Conservation (phyloP, 176 grass and related monocot species). For the Ensete glaucum region DNA sequence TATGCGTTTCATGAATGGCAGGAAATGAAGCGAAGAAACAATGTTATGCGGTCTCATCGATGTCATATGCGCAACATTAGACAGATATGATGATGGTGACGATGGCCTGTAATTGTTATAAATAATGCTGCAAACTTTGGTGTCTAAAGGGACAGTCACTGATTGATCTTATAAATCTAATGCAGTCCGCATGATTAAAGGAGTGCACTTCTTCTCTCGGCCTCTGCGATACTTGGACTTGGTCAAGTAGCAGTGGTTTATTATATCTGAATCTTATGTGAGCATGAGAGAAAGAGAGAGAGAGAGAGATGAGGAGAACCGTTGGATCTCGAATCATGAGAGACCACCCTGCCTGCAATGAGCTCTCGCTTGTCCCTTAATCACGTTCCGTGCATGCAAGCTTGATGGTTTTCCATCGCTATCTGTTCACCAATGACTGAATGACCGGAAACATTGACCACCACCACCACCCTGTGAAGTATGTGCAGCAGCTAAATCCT, state of each 20-base stretch:
- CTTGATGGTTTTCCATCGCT: neutral
- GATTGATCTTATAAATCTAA: conserved; percentile 6
- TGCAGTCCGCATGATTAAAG: neutral
- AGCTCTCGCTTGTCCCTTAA: neutral
- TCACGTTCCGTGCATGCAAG: conserved; percentile 6
- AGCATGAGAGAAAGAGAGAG: neutral
- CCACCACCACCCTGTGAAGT: neutral
- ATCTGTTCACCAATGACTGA: neutral
- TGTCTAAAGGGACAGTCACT: neutral
- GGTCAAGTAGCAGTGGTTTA: too few relatives aligned
- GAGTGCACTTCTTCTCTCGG: neutral
- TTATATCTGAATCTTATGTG: neutral
- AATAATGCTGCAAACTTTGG: neutral
- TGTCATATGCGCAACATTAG: neutral
- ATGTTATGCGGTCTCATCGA: too few relatives aligned
- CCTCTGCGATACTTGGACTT: too few relatives aligned
- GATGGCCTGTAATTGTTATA: neutral
- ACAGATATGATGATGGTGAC: neutral
- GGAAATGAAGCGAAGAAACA: too few relatives aligned
- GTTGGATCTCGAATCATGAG: neutral
- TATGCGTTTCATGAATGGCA: too few relatives aligned
- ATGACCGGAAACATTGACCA: neutral
- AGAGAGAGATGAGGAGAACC: neutral
- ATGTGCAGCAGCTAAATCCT: neutral
- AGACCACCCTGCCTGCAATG: conserved; percentile 4